These are phyloP conservation scores for Aegilops speltoides DNA, from an alignment of 176 grass and related monocot genomes.

Conservation along the genomic window DNA sequence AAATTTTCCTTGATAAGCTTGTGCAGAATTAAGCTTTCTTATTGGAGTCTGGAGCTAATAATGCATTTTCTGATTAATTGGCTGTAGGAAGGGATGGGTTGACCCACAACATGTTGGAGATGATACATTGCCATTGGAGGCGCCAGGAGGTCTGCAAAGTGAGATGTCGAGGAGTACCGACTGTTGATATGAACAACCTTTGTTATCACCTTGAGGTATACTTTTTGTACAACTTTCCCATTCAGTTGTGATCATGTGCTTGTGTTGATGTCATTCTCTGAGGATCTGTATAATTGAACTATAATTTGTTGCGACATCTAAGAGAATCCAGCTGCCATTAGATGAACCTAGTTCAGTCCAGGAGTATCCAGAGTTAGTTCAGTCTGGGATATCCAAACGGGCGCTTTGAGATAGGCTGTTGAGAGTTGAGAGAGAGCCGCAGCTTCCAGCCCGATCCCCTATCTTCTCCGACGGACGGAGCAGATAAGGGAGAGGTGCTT, in stretches of 20 bases:
- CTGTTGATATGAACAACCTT: slow-evolving; percentile 93
- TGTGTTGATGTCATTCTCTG: not conserved
- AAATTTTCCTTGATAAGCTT: slow-evolving; percentile 16
- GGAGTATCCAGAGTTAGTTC: too few species aligned
- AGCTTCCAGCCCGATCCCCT: too few species aligned
- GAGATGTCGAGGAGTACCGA: slow-evolving; percentile 89
- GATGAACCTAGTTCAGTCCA: not conserved
- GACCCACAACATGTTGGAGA: slow-evolving; percentile 99
- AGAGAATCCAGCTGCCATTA: not conserved
- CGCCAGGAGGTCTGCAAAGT: slow-evolving; percentile 94
- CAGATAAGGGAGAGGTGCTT: too few species aligned
- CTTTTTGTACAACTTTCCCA: not conserved
- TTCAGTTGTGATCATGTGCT: not conserved
- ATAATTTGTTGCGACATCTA: not conserved
- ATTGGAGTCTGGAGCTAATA: slow-evolving; percentile 4
- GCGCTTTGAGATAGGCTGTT: too few species aligned
- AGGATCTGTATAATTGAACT: not conserved
- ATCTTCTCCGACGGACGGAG: too few species aligned
- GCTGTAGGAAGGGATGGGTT: slow-evolving; percentile 92
- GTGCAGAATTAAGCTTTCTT: slow-evolving; percentile 5
- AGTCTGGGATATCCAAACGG: too few species aligned
- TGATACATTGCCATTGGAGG: slow-evolving; percentile 95
- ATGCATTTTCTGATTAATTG: slow-evolving; percentile 25
- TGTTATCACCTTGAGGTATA: slow-evolving; percentile 81
- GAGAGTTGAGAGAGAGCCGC: too few species aligned